Percentiles rank a stretch among this genome's conserved stretches.
Conservation (phyloP, 164 flowering plant genomes). For the Vitis vinifera region ASM3070453v1 NC_081810.1:6924501-6925000, state of each 20-base stretch:
- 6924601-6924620: constrained; percentile 24
- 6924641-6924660: constrained; percentile 42
- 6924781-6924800: constrained; percentile 19
- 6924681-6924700: constrained; percentile 49
- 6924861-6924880: neutral
- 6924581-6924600: constrained; percentile 27
- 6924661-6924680: constrained; percentile 35
- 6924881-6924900: too few relatives aligned
- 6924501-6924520: constrained; percentile 23
- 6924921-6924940: neutral
- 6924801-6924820: constrained; percentile 9
- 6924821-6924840: constrained; percentile 26
- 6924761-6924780: constrained; percentile 19
- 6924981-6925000: constrained; percentile 4
- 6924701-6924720: constrained; percentile 35
- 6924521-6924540: constrained; percentile 29
- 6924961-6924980: constrained; percentile 14
- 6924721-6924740: constrained; percentile 38
- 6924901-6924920: neutral
- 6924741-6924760: constrained; percentile 27
- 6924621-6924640: constrained; percentile 16
- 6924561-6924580: constrained; percentile 24
- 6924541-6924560: constrained; percentile 23
- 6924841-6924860: too few relatives aligned
- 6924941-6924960: constrained; percentile 1